Evolutionary conservation across 2,329 filamentous ascomycete genomes (phyloP).

Genomic region (Catunica adiposa): DNA sequence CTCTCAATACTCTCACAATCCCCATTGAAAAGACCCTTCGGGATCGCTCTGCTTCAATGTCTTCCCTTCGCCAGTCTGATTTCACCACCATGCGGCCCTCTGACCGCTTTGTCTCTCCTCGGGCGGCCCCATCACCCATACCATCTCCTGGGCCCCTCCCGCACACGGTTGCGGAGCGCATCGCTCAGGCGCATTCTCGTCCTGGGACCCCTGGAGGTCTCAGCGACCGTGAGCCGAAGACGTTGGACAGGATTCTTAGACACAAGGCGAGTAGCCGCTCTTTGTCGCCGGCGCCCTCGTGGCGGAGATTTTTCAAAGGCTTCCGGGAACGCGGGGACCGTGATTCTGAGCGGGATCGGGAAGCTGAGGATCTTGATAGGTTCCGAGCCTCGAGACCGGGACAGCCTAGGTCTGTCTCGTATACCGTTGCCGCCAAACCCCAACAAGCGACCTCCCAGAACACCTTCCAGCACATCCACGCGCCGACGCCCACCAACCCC

Average conservation of each 20-base stretch:
- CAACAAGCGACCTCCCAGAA: neutral
- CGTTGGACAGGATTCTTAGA: slow-evolving; percentile 15
- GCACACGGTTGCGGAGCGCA: slow-evolving; percentile 7
- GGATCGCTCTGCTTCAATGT: slow-evolving; percentile 48
- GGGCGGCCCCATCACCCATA: slow-evolving; percentile 31
- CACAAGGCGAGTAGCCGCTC: slow-evolving; percentile 30
- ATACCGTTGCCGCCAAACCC: neutral
- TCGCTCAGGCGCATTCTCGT: slow-evolving; percentile 1
- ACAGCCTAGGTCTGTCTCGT: slow-evolving; percentile 8
- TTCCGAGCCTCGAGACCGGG: neutral
- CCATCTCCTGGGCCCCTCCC: slow-evolving; percentile 15
- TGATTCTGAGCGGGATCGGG: slow-evolving; percentile 20
- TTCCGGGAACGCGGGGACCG: slow-evolving; percentile 19
- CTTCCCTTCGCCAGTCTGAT: slow-evolving; percentile 39
- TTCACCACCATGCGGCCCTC: slow-evolving; percentile 62
- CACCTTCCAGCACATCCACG: neutral
- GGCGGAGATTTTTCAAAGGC: slow-evolving; percentile 35
- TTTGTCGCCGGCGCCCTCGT: slow-evolving; percentile 32
- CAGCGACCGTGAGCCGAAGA: slow-evolving; percentile 2
- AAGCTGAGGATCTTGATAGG: slow-evolving; percentile 6
- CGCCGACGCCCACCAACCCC: neutral
- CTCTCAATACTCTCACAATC: slow-evolving; percentile 68
- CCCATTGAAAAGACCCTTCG: slow-evolving; percentile 50
- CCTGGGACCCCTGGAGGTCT: neutral
- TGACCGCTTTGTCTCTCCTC: slow-evolving; percentile 58